Evolutionary conservation across 2,329 filamentous ascomycete genomes (phyloP).

Genomic region (Leptographium wingfieldii): DNA sequence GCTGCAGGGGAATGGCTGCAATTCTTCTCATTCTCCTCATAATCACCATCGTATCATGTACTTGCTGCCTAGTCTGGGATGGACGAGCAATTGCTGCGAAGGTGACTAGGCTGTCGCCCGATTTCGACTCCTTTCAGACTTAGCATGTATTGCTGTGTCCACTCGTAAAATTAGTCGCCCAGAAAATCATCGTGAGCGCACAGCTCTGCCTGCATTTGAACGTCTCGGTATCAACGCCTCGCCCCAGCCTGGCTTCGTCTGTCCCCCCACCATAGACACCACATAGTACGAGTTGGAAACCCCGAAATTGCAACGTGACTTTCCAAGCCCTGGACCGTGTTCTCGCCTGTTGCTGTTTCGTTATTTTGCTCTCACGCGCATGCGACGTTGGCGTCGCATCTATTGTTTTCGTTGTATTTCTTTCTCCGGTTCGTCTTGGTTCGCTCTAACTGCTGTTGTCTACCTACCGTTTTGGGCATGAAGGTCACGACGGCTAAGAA

Average conservation of each 20-base stretch:
- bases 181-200: not conserved
- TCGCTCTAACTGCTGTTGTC: not conserved
- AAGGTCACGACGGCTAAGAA: not conserved
- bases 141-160: not conserved
- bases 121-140: not conserved
- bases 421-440: not conserved
- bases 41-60: not conserved
- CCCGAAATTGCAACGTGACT: not conserved
- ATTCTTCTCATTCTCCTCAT: not conserved
- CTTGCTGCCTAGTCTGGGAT: not conserved
- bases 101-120: not conserved
- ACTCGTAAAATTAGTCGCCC: not conserved
- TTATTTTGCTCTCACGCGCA: not conserved
- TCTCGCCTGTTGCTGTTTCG: not conserved
- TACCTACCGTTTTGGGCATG: not conserved
- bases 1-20: not conserved
- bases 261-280: not conserved
- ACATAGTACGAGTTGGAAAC: not conserved
- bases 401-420: not conserved
- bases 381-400: not conserved
- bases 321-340: not conserved
- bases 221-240: not conserved
- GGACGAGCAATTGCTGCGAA: not conserved
- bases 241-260: not conserved
- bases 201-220: not conserved